These are phyloP conservation scores for Aspergillus sojae DNA, from an alignment of 2,329 filamentous ascomycete species.

Conservation along the genomic window DNA sequence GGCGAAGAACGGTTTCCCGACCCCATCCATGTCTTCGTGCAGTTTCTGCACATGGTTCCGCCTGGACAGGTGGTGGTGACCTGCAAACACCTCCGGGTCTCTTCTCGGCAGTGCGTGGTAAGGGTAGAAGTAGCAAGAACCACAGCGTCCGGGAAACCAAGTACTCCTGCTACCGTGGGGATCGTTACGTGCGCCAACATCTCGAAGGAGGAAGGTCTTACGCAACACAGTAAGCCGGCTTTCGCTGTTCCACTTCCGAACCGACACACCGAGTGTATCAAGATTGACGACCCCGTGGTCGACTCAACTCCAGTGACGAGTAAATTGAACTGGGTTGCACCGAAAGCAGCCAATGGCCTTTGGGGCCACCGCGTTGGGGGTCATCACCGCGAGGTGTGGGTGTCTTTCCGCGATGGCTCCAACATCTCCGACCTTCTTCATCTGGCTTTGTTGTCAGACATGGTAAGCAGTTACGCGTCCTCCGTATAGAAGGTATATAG, in stretches of 20 bases:
- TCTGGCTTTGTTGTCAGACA: slow-evolving; percentile 24
- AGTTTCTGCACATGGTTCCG: slow-evolving; percentile 23
- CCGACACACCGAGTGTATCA: slow-evolving; percentile 21
- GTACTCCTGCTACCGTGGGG: slow-evolving; percentile 10
- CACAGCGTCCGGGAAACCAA: background rate
- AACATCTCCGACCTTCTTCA: slow-evolving; percentile 18
- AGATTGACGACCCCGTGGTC: slow-evolving; percentile 26
- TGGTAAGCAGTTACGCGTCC: slow-evolving; percentile 12
- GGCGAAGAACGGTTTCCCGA: slow-evolving; percentile 18
- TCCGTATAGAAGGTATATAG: background rate
- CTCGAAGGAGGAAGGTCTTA: slow-evolving; percentile 20
- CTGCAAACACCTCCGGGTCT: slow-evolving; percentile 18
- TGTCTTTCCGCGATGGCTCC: slow-evolving; percentile 25
- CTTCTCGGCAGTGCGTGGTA: slow-evolving; percentile 23
- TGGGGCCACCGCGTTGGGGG: slow-evolving; percentile 29
- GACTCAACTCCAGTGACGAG: slow-evolving; percentile 25
- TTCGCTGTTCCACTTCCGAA: slow-evolving; percentile 10
- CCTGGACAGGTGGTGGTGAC: slow-evolving; percentile 19
- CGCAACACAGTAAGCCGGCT: slow-evolving; percentile 9
- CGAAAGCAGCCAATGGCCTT: slow-evolving; percentile 19
- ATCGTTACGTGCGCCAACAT: slow-evolving; percentile 23
- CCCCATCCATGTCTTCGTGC: slow-evolving; percentile 24
- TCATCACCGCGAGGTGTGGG: slow-evolving; percentile 26
- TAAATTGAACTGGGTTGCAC: slow-evolving; percentile 25
- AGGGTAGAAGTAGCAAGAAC: slow-evolving; percentile 16